Base-by-base conservation (phyloP, 768 basidiomycete species). In the Calvatia gigantea region DNA sequence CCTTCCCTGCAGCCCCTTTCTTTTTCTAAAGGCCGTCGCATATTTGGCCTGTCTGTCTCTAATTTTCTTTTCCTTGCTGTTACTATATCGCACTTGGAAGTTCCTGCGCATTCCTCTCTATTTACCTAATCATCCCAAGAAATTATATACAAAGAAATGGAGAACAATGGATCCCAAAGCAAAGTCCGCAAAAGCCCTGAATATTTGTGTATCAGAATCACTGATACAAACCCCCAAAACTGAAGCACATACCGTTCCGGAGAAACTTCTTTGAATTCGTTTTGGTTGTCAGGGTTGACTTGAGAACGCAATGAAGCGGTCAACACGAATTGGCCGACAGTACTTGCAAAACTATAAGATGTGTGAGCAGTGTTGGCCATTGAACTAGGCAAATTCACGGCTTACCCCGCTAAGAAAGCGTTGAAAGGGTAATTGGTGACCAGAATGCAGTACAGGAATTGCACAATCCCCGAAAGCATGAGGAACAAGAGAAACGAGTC, bases 101-200 rank as follows among this genome's bases (percentile, higher is more conserved):
- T 45, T 57, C 21, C 17, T 27, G 37, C 25, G 11, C n/a, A 43
- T 57, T 19, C 49, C 33, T 11, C 3, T 45, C 29, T 44, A 52
- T 44, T 53, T 62, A 60, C 59, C 63, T 60, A n/a, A n/a, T 72
- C 67, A 98, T 69, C 96, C 97, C 12, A 99, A 80, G 81, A 97
- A 98, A 74, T 98, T 98, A 81, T 87, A 98, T 58, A 97, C 95
- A 69, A 98, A 99, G 77, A 98, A 94, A 71, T 99, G 97, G 31
- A 99, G 78, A 35, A 98, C 85, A 59, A 98, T 87, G 2, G 93
- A 95, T n/a, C 94, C 94, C 42, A 95, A 70, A 25, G 89, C 90
- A 66, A 98, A 99, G 66, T 99, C 97, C 42, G 91, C 95, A 65
- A 99, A 99, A 17, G 97, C 97, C 65, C 97, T 99, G 67, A 15